These are phyloP conservation scores for Cystofilobasidium macerans DNA, from an alignment of 768 basidiomycete species.

Conservation along the genomic window DNA sequence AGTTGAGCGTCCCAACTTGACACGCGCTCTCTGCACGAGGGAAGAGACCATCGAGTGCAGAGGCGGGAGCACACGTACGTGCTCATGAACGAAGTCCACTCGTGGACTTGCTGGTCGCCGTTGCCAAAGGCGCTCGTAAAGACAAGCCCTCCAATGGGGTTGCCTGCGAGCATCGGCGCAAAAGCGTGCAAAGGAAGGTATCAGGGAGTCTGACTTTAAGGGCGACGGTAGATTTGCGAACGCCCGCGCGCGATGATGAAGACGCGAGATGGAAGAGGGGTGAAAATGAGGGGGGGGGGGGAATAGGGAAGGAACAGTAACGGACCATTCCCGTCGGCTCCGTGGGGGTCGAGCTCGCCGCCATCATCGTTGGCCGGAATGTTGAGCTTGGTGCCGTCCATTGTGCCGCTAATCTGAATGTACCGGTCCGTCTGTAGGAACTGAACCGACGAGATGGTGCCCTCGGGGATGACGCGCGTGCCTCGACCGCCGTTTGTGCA, in stretches of 20 bases:
- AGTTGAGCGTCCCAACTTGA: too few relatives aligned
- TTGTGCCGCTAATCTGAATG: constrained; percentile 47
- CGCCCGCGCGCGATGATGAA: too few relatives aligned
- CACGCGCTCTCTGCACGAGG: too few relatives aligned
- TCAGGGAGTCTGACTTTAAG: too few relatives aligned
- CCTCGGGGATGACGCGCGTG: constrained; percentile 29
- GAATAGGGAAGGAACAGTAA: background rate
- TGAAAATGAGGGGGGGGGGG: background rate
- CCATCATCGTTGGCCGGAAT: constrained; percentile 55
- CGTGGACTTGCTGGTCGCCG: constrained; percentile 45
- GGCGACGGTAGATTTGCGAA: too few relatives aligned
- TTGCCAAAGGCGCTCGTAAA: constrained; percentile 38
- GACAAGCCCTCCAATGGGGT: constrained; percentile 53
- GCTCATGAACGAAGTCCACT: constrained; percentile 52
- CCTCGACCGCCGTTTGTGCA: constrained; percentile 49
- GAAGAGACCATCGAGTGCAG: constrained; percentile 10
- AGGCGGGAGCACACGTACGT: constrained; percentile 12
- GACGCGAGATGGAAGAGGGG: background rate
- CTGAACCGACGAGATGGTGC: constrained; percentile 32
- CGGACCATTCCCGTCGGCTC: constrained; percentile 47
- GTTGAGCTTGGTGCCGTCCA: constrained; percentile 57
- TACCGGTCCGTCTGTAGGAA: constrained; percentile 30
- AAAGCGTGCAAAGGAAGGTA: background rate
- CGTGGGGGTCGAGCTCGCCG: constrained; percentile 58
- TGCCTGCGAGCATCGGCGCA: background rate